Conservation (phyloP, 805 yeast genomes). For the Groenewaldozyma tartarivorans region DNA sequence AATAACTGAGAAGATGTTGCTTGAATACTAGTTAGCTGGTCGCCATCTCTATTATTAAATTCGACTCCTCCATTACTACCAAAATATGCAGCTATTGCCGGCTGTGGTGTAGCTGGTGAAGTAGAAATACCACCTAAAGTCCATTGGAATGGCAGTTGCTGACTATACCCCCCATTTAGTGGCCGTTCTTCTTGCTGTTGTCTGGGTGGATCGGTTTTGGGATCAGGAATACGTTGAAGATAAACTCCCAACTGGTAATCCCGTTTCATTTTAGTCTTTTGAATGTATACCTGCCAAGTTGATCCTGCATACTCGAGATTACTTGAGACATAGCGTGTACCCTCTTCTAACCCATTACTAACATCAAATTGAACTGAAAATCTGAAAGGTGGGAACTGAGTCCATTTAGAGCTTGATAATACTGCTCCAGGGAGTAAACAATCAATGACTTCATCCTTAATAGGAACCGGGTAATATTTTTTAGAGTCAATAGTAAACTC, state of each 20-base stretch:
- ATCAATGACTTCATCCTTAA: slow-evolving; percentile 16
- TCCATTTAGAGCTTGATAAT: slow-evolving; percentile 5
- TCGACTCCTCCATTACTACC: not conserved
- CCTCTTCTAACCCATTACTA: slow-evolving; percentile 36
- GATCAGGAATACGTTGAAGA: slow-evolving; percentile 31
- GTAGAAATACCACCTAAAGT: not conserved
- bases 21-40: not conserved
- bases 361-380: slow-evolving; percentile 44
- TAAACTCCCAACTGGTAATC: slow-evolving; percentile 48
- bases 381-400: slow-evolving; percentile 44
- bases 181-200: not conserved
- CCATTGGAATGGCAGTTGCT: too few relatives aligned
- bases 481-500: too few relatives aligned
- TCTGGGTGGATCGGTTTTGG: not conserved
- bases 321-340: slow-evolving; percentile 41
- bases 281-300: slow-evolving; percentile 48
- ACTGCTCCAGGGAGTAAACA: not conserved
- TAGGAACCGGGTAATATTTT: slow-evolving; percentile 25
- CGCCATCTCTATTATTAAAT: too few relatives aligned
- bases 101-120: not conserved
- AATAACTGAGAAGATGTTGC: not conserved
- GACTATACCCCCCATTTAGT: not conserved
- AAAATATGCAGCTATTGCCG: not conserved
- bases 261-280: slow-evolving; percentile 35
- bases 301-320: slow-evolving; percentile 56